These are phyloP conservation scores for Inonotus hispidus DNA, from an alignment of 1,284 basidiomycete genomes.

Conservation along the genomic window DNA sequence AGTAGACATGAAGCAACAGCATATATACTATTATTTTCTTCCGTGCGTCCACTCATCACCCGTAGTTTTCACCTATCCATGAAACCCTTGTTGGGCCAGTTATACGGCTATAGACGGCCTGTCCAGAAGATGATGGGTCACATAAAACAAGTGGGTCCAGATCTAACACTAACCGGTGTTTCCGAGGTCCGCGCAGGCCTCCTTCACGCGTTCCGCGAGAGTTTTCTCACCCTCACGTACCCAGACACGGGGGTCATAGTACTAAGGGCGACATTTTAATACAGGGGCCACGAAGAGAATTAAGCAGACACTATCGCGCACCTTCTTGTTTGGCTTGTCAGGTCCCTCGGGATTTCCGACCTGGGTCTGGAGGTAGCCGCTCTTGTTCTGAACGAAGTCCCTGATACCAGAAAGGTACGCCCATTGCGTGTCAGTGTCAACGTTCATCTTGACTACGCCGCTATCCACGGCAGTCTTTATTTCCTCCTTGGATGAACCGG, in stretches of 20 bases:
- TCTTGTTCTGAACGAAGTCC: constrained; percentile 82
- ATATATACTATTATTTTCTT: not conserved
- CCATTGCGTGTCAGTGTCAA: constrained; percentile 92
- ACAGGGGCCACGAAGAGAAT: not conserved
- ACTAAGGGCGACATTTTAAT: constrained; percentile 36
- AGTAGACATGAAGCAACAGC: not conserved
- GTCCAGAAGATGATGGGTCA: not conserved
- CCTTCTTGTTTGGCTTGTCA: constrained; percentile 99
- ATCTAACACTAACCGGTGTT: constrained; percentile 47
- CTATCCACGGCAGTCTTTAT: constrained; percentile 88
- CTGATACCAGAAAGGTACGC: constrained; percentile 90
- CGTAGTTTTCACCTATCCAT: not conserved
- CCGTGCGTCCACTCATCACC: not conserved
- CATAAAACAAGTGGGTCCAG: not conserved
- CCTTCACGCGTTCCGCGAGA: constrained; percentile 80
- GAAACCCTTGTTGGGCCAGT: not conserved
- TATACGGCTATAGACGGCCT: not conserved
- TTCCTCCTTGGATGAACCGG: constrained; percentile 95
- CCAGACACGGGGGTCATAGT: constrained; percentile 95
- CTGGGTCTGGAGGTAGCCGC: constrained; percentile 81
- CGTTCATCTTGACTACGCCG: constrained; percentile 98
- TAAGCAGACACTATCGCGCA: not conserved
- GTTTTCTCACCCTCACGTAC: constrained; percentile 99
- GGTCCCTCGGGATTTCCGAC: constrained; percentile 92
- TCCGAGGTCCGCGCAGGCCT: constrained; percentile 87